phyloP scores from a whole-genome alignment of 768 basidiomycete genomes.

The Lactifluus pinguis region DNA sequence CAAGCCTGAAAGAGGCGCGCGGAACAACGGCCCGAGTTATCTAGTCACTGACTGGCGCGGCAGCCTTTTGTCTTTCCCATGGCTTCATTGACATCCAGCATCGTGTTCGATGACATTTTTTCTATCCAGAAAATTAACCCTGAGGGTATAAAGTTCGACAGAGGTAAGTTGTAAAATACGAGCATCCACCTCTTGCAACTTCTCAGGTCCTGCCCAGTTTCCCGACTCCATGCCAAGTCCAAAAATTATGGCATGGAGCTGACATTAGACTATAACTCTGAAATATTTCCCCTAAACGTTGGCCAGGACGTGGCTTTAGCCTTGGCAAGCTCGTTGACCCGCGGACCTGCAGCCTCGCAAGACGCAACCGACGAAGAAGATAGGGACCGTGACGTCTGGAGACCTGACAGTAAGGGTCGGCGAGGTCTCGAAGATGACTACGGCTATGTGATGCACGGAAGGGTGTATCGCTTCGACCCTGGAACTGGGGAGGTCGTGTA shows the following conservation, averaged over 20 bases:
- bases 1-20: too few species aligned
- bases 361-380: conserved; percentile 54
- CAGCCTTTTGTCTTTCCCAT: neutral
- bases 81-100: conserved; percentile 42
- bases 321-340: conserved; percentile 70
- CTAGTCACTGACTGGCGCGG: neutral
- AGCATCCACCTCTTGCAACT: neutral
- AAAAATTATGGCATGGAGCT: conserved; percentile 90
- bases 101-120: conserved; percentile 94
- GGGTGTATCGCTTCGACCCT: conserved; percentile 97
- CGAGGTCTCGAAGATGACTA: conserved; percentile 89
- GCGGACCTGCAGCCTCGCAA: conserved; percentile 39
- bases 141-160: conserved; percentile 96
- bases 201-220: conserved; percentile 46
- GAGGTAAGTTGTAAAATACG: conserved; percentile 52
- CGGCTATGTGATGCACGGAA: conserved; percentile 99
- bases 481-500: conserved; percentile 80
- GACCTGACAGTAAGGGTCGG: conserved; percentile 75
- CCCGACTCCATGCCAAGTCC: conserved; percentile 81
- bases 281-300: conserved; percentile 67
- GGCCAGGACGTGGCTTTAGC: conserved; percentile 77
- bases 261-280: conserved; percentile 89
- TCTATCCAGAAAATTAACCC: conserved; percentile 75
- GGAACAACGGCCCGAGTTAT: too few species aligned
- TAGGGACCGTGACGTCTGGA: conserved; percentile 73